Conservation (phyloP, 495 filamentous ascomycete genomes). For the Penicillium pulvis region DNA sequence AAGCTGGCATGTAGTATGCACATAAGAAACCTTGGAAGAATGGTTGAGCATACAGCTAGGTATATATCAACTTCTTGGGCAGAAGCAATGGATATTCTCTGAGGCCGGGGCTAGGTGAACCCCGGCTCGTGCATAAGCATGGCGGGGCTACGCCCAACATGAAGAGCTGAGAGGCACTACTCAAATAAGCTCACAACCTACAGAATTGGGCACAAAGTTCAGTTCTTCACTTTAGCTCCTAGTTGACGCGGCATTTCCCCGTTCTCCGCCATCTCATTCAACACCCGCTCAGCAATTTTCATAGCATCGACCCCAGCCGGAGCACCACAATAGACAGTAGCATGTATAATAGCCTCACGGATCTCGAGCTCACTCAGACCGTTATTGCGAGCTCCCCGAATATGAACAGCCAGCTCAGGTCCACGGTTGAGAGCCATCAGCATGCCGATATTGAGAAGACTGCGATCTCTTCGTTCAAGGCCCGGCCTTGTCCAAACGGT, state of each 20-base stretch:
- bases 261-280: slow-evolving; percentile 24
- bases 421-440: slow-evolving; percentile 46
- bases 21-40: no score
- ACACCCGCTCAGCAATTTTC: slow-evolving; percentile 16
- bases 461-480: slow-evolving; percentile 46
- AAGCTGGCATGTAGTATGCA: no score
- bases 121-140: no score
- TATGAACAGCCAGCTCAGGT: slow-evolving; percentile 51
- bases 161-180: background rate
- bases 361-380: slow-evolving; percentile 53
- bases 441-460: slow-evolving; percentile 55
- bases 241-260: slow-evolving; percentile 16
- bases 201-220: background rate
- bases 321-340: slow-evolving; percentile 42
- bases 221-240: slow-evolving; percentile 5
- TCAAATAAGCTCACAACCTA: background rate
- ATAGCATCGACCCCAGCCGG: slow-evolving; percentile 44
- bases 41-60: no score
- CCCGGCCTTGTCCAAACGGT: slow-evolving; percentile 52
- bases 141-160: no score
- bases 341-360: slow-evolving; percentile 52
- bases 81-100: no score
- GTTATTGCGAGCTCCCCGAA: slow-evolving; percentile 52
- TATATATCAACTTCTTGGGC: no score
- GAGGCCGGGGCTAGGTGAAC: no score